phyloP scores from a whole-genome alignment of 306 rosid species.

The Leucaena leucocephala region DNA sequence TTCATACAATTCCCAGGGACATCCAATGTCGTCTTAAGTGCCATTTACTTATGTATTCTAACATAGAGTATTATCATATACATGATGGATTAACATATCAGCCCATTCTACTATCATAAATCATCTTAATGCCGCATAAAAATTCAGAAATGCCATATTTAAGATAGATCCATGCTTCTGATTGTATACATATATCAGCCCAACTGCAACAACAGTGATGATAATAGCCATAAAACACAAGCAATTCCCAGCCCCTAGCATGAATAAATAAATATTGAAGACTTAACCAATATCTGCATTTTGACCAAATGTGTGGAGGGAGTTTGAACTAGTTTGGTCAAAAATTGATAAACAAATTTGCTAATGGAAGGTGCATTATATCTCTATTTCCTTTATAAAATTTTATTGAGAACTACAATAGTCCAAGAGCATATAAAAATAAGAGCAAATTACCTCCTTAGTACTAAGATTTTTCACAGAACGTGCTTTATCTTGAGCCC shows the following conservation, averaged over 20 bases:
- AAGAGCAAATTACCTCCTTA: slow-evolving; percentile 74
- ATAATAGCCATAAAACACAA: not conserved
- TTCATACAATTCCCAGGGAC: not conserved
- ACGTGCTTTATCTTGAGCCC: slow-evolving; percentile 79
- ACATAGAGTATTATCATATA: not conserved
- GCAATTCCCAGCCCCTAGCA: not conserved
- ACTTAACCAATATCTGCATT: not conserved
- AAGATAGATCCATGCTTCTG: not conserved
- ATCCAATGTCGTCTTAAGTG: not conserved
- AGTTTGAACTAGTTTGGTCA: not conserved
- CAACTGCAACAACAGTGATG: not conserved
- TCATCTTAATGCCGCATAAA: slow-evolving; percentile 8
- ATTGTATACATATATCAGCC: not conserved
- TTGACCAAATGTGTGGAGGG: not conserved
- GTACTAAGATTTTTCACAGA: slow-evolving; percentile 79
- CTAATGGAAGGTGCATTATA: not conserved
- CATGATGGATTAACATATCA: not conserved
- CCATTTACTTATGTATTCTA: not conserved
- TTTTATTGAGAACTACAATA: too few species aligned
- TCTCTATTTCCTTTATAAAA: too few species aligned
- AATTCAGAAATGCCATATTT: not conserved
- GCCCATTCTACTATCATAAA: not conserved
- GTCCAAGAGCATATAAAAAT: not conserved
- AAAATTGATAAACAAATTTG: not conserved
- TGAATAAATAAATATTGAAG: not conserved